phyloP scores from a whole-genome alignment of 208 protist species.

The Leishmania braziliensis region DNA sequence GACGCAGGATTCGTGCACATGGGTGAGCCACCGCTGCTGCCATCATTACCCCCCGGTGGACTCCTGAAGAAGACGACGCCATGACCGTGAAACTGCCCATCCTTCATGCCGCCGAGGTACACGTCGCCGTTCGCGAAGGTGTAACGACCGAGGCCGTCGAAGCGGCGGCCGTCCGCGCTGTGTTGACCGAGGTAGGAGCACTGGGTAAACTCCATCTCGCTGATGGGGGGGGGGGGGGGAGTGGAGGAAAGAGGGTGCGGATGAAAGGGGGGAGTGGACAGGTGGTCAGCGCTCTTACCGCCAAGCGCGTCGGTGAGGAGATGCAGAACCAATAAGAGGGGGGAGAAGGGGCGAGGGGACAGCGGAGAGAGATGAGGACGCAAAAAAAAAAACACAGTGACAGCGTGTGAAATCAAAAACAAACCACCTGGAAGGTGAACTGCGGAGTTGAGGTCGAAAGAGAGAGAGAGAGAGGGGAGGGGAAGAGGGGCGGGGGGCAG shows the following conservation, averaged over 20 bases:
- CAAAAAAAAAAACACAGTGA: not conserved
- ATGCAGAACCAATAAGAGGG: not conserved
- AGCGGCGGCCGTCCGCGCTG: constrained; percentile 70
- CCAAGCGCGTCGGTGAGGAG: not conserved
- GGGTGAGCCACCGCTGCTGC: not conserved
- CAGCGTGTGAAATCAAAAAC: not conserved
- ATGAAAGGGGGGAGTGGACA: not conserved
- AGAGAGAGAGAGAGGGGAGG: not conserved
- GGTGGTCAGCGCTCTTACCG: not conserved
- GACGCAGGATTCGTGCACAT: not conserved
- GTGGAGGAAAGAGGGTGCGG: not conserved
- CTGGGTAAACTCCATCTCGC: constrained; percentile 51
- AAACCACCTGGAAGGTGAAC: not conserved
- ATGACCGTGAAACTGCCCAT: constrained; percentile 83
- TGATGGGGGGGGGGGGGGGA: not conserved
- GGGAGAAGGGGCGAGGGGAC: not conserved
- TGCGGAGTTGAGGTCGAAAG: not conserved
- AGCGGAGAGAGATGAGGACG: not conserved
- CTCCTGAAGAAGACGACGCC: constrained; percentile 78
- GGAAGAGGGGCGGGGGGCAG: not conserved
- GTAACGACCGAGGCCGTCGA: constrained; percentile 74
- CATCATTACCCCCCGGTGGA: constrained; percentile 1
- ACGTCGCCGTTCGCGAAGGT: constrained; percentile 84
- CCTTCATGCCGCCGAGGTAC: constrained; percentile 78
- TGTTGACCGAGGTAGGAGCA: constrained; percentile 64